Evolutionary conservation across 345 rosid genomes (phyloP).

Genomic region (Leavenworthia alabamica): DNA sequence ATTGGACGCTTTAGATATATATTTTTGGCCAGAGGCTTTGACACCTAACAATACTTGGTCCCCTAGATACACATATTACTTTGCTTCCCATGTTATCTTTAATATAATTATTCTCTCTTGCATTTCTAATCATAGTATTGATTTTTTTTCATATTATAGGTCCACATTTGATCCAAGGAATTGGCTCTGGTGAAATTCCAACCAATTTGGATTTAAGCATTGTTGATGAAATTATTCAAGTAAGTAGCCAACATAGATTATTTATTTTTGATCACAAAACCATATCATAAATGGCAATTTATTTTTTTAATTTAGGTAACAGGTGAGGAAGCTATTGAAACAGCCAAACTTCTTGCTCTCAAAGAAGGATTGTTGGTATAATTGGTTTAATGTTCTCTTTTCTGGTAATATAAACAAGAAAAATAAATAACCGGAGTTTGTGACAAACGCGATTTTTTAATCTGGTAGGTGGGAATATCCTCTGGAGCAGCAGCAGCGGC

Average conservation of each 20-base stretch:
- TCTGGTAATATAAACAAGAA: not conserved
- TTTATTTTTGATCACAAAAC: not conserved
- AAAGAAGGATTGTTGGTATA: constrained; percentile 53
- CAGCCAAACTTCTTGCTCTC: constrained; percentile 46
- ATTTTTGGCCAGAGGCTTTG: no score
- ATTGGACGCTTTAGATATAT: no score
- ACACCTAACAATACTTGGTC: no score
- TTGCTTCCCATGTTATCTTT: no score
- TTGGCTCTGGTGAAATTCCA: constrained; percentile 77
- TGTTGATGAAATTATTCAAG: constrained; percentile 75
- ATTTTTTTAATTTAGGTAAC: constrained; percentile 32
- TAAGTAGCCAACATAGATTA: constrained; percentile 30
- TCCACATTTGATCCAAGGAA: constrained; percentile 57
- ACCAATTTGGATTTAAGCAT: constrained; percentile 59
- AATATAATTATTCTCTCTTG: no score
- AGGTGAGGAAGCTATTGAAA: constrained; percentile 45
- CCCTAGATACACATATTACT: no score
- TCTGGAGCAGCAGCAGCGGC: constrained; percentile 64
- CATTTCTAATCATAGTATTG: not conserved
- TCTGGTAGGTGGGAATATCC: constrained; percentile 52
- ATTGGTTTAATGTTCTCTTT: not conserved
- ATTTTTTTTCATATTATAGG: constrained; percentile 17
- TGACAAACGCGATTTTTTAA: not conserved
- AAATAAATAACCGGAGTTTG: not conserved
- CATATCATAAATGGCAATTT: not conserved